A percentile compares a stretch with the other conserved stretches of the same genome.
Conservation (phyloP, 495 filamentous ascomycete genomes). For the Parachaetomium inaequale region DNA sequence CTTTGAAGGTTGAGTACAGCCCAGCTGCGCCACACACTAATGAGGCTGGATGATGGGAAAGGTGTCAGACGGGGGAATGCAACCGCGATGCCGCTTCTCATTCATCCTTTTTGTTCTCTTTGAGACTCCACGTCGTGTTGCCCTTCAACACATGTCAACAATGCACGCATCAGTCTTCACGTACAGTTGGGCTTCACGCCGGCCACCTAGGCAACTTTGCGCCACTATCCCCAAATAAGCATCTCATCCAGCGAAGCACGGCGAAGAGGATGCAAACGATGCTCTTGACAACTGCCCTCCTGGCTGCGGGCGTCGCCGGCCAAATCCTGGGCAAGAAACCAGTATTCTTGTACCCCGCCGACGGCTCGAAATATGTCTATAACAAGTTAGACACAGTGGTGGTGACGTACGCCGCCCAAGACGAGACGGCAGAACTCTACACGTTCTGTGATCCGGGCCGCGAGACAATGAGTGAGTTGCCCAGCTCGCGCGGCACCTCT, state of each 20-base stretch:
- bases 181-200: neutral
- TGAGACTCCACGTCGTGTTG: too few species aligned
- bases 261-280: neutral
- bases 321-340: neutral
- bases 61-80: too few species aligned
- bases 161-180: too few species aligned
- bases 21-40: too few species aligned
- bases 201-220: neutral
- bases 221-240: neutral
- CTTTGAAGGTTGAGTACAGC: too few species aligned
- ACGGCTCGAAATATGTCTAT: neutral
- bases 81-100: too few species aligned
- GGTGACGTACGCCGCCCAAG: constrained; percentile 6
- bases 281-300: neutral
- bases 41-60: too few species aligned
- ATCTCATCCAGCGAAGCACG: neutral
- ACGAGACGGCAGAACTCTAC: neutral
- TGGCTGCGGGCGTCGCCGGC: neutral
- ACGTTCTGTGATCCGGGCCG: constrained; percentile 10
- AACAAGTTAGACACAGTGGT: constrained; percentile 15
- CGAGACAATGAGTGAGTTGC: neutral
- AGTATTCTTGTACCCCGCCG: neutral
- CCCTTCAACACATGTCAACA: too few species aligned
- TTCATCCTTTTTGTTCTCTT: too few species aligned
- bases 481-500: neutral